Percentiles rank a stretch among this genome's conserved stretches.
phyloP scores from a whole-genome alignment of 2,329 filamentous ascomycete genomes.

The Dothistroma septosporum region DNA sequence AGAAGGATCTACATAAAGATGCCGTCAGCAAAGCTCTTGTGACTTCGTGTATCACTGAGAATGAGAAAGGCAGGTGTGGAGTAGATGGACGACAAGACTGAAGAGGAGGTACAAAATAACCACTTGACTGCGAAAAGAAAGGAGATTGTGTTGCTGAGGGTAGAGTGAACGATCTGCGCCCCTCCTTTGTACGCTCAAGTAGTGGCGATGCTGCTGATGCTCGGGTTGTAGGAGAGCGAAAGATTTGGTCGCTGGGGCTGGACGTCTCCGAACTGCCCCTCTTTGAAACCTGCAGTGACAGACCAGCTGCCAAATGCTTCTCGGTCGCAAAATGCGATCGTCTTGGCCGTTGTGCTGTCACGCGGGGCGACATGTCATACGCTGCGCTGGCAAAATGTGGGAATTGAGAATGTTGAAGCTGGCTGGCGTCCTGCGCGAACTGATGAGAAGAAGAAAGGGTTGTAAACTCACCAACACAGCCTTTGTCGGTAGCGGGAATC shows the following conservation, averaged over 20 bases:
- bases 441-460: slow-evolving; percentile 37
- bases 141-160: slow-evolving; percentile 22
- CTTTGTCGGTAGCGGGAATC: slow-evolving; percentile 46
- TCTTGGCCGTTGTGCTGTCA: background rate
- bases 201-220: slow-evolving; percentile 27
- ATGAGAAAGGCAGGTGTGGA: slow-evolving; percentile 21
- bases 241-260: slow-evolving; percentile 21
- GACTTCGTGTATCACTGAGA: slow-evolving; percentile 9
- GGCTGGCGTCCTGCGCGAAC: slow-evolving; percentile 22
- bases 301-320: slow-evolving; percentile 36
- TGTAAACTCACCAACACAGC: slow-evolving; percentile 49
- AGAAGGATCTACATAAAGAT: slow-evolving; percentile 49
- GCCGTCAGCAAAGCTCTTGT: slow-evolving; percentile 1
- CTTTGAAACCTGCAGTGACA: slow-evolving; percentile 28
- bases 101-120: slow-evolving; percentile 35
- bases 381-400: background rate
- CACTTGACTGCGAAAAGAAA: slow-evolving; percentile 37
- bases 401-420: slow-evolving; percentile 9
- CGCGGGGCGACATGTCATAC: background rate
- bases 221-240: slow-evolving; percentile 28
- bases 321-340: no score
- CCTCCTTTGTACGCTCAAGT: slow-evolving; percentile 23
- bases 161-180: slow-evolving; percentile 13
- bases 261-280: slow-evolving; percentile 7
- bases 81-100: slow-evolving; percentile 42